Evolutionary conservation across 2,329 filamentous ascomycete species (phyloP).

Genomic region (Venturia aucupariae): DNA sequence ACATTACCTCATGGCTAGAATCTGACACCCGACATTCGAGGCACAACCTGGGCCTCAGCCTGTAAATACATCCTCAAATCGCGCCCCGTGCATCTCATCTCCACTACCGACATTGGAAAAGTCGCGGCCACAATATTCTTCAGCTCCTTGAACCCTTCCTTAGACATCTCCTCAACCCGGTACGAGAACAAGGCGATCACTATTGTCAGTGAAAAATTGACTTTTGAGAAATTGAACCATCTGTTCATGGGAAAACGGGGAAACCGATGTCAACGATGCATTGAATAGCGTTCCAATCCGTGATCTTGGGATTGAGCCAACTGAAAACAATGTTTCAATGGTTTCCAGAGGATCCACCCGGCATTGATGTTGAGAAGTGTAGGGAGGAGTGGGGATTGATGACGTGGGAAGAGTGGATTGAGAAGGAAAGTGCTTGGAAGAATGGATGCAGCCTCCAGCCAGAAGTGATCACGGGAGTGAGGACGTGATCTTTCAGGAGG

Average conservation of each 20-base stretch:
- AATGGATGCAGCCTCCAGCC: no score
- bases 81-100: background rate
- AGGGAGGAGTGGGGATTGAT: background rate
- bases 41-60: conserved; percentile 1
- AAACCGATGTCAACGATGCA: background rate
- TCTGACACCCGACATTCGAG: background rate
- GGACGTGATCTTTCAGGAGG: no score
- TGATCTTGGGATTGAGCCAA: background rate
- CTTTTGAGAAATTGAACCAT: background rate
- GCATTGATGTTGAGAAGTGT: background rate
- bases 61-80: conserved; percentile 9
- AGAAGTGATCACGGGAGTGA: no score
- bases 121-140: background rate
- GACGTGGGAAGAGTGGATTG: conserved; percentile 2
- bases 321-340: conserved; percentile 1
- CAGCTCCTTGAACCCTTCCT: no score
- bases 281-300: background rate
- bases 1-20: background rate
- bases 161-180: no score
- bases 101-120: background rate
- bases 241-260: background rate
- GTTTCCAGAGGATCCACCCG: background rate
- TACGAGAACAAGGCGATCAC: conserved; percentile 4
- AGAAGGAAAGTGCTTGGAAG: background rate
- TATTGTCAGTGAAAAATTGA: background rate